These are phyloP conservation scores for Fusarium subglutinans DNA, from an alignment of 2,329 filamentous ascomycete species.

Conservation along the genomic window DNA sequence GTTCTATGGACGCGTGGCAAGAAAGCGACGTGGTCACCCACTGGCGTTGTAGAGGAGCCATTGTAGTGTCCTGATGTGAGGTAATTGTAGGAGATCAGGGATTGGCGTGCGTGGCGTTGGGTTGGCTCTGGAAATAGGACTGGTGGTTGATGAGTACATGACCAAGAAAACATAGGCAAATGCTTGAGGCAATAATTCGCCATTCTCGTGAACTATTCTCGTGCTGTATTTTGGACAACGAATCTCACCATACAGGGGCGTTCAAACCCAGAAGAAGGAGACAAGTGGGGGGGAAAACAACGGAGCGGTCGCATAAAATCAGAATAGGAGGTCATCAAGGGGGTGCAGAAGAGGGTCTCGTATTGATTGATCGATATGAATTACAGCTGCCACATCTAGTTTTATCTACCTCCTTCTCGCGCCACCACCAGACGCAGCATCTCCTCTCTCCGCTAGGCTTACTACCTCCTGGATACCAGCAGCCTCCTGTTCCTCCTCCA, in stretches of 20 bases:
- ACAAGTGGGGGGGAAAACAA: background rate
- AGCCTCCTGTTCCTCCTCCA: constrained; percentile 97
- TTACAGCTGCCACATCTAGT: background rate
- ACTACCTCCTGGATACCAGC: constrained; percentile 96
- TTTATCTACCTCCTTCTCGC: constrained; percentile 45
- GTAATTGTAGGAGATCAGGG: background rate
- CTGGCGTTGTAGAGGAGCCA: constrained; percentile 45
- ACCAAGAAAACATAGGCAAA: background rate
- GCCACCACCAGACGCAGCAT: constrained; percentile 54
- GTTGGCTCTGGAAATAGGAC: background rate
- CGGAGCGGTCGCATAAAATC: background rate
- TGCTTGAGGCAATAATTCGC: too few relatives aligned
- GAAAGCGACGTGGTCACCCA: constrained; percentile 43
- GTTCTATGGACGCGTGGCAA: constrained; percentile 45
- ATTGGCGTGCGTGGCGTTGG: constrained; percentile 6
- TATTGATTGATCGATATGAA: background rate
- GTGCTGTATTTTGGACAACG: background rate
- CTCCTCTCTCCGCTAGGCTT: constrained; percentile 78
- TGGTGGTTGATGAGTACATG: background rate
- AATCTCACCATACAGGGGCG: background rate
- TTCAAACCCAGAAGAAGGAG: background rate
- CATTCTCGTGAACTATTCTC: background rate
- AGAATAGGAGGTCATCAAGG: too few relatives aligned
- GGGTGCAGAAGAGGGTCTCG: background rate
- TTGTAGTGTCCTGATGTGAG: constrained; percentile 13